Percentiles rank a stretch among this genome's conserved stretches.
Evolutionary conservation across 2,329 filamentous ascomycete genomes (phyloP).

Genomic region (Sporothrix globosa): DNA sequence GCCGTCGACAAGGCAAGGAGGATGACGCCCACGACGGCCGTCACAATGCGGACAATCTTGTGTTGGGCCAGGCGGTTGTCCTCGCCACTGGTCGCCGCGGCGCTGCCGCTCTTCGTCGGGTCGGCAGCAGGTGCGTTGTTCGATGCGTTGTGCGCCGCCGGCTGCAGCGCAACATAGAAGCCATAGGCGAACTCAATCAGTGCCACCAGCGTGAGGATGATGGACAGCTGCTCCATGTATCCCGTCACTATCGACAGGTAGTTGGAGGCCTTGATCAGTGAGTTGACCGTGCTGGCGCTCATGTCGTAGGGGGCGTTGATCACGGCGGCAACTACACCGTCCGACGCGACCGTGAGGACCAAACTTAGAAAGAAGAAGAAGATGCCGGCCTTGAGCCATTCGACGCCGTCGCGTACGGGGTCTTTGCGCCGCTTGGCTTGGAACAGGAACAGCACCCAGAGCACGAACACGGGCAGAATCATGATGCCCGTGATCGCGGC

Average conservation of each 20-base stretch:
- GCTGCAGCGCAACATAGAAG: conserved; percentile 36
- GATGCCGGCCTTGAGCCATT: conserved; percentile 36
- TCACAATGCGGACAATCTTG: conserved; percentile 30
- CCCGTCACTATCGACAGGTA: conserved; percentile 14
- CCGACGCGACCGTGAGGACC: conserved; percentile 10
- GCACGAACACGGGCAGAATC: conserved; percentile 35
- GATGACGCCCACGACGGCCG: conserved; percentile 24
- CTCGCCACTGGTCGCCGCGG: not conserved
- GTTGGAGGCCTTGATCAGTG: not conserved
- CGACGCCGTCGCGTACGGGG: conserved; percentile 36
- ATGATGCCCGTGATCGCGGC: conserved; percentile 33
- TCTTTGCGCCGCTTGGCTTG: conserved; percentile 36
- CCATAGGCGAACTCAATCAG: conserved; percentile 38
- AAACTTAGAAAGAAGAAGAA: conserved; percentile 35
- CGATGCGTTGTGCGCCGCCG: not conserved
- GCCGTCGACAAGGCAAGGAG: conserved; percentile 35
- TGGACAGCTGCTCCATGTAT: conserved; percentile 34
- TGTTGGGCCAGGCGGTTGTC: not conserved
- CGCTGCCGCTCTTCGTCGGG: not conserved
- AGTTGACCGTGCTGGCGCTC: not conserved
- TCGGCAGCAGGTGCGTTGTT: conserved; percentile 27
- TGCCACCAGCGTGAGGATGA: conserved; percentile 36
- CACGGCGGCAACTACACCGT: not conserved
- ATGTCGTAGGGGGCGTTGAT: not conserved
- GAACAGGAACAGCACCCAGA: conserved; percentile 36